Evolutionary conservation across 257 asterid genomes (phyloP).

Genomic region (Jaltomata sinuosa): DNA sequence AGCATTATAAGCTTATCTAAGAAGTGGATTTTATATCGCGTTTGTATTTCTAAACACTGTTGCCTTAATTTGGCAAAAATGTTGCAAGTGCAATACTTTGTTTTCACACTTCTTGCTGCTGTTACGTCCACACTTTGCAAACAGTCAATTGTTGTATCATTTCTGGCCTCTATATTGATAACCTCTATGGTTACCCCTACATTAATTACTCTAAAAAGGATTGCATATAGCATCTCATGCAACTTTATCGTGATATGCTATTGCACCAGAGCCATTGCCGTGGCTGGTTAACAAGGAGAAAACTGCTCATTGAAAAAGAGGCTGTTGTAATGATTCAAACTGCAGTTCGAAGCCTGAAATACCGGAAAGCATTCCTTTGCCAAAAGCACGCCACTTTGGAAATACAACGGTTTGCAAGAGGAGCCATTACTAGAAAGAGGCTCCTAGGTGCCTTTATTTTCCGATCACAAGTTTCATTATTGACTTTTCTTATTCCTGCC

Average conservation of each 20-base stretch:
- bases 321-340: conserved; percentile 57
- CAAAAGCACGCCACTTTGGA: conserved; percentile 43
- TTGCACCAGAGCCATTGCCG: conserved; percentile 52
- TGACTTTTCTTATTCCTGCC: background rate
- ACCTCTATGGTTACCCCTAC: background rate
- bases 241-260: background rate
- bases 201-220: background rate
- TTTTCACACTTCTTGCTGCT: background rate
- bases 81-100: background rate
- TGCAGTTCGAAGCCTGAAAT: conserved; percentile 43
- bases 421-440: conserved; percentile 56
- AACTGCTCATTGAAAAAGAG: conserved; percentile 33
- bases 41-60: background rate
- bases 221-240: background rate
- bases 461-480: background rate
- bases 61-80: background rate
- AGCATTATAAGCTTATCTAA: background rate
- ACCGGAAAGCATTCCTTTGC: conserved; percentile 24
- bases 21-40: background rate
- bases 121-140: background rate
- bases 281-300: conserved; percentile 61
- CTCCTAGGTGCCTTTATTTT: conserved; percentile 35
- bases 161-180: background rate
- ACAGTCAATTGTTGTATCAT: background rate
- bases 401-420: conserved; percentile 65